Evolutionary conservation across 2,329 filamentous ascomycete genomes (phyloP).

Genomic region (Pseudocercospora ulei): DNA sequence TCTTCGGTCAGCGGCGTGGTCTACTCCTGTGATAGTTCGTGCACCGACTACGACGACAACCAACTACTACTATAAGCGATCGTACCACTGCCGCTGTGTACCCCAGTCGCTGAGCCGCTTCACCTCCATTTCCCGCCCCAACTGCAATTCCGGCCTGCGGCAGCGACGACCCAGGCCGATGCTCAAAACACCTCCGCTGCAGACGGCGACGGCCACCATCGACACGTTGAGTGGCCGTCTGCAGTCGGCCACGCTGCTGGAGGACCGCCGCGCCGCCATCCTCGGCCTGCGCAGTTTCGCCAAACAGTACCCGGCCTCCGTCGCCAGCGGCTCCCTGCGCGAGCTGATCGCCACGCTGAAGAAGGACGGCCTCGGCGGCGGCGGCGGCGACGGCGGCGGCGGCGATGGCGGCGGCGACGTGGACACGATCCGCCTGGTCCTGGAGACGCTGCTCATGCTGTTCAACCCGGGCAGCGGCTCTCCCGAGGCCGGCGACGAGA

Average conservation of each 20-base stretch:
- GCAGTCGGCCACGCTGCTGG: constrained; percentile 78
- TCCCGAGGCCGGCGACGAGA: constrained; percentile 88
- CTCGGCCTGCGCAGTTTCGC: constrained; percentile 89
- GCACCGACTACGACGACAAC: too few species aligned
- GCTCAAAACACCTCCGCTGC: constrained; percentile 73
- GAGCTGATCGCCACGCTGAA: constrained; percentile 75
- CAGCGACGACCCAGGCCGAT: constrained; percentile 34
- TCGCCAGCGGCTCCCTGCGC: constrained; percentile 83
- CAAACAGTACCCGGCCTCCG: constrained; percentile 90
- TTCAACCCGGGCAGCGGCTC: constrained; percentile 61
- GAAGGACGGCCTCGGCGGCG: constrained; percentile 52
- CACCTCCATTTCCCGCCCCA: too few species aligned
- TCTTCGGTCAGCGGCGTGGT: too few species aligned
- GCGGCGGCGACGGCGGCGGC: constrained; percentile 18
- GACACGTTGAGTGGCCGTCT: constrained; percentile 78
- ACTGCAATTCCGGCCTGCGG: too few species aligned
- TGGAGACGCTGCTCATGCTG: constrained; percentile 91
- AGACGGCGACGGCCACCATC: constrained; percentile 92
- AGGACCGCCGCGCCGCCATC: constrained; percentile 88
- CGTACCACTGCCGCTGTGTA: too few species aligned
- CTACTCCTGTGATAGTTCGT: too few species aligned
- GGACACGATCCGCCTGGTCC: constrained; percentile 86
- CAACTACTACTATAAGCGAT: too few species aligned
- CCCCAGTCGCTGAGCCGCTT: too few species aligned
- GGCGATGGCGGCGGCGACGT: constrained; percentile 56